Evolutionary conservation across 2,329 filamentous ascomycete genomes (phyloP), one percentile per base, ranked within the genome.

Genomic region (Colletotrichum melonis): DNA sequence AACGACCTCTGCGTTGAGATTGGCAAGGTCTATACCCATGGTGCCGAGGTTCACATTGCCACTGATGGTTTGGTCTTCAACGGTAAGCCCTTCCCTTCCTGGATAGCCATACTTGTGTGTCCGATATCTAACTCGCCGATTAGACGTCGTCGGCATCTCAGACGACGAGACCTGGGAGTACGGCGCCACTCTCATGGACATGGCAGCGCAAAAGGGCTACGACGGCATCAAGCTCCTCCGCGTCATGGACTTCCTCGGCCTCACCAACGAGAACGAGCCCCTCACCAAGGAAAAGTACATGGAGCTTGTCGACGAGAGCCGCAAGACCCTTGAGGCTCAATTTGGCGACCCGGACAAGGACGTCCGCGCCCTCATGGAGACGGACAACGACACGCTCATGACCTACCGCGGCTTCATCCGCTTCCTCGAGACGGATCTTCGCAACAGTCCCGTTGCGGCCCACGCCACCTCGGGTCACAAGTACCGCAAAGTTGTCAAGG

Each of bases 141-240:
- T 82, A 69, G 84, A 86, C 74, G 77, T 86, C 0, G 76, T 86
- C 2, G 81, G 81, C 4, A 81, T 86, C 12, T 76, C 83, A 0
- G 85, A 86, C 59, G 79, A 80, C 2, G 81, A 79, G 3, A 83
- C 84, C 1, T 86, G 83, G 83, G 77, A 78, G 24, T 85, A 85
- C 67, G 81, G 82, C 14, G 78, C 83, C 64, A 75, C 77, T 1
- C 74, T 85, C 11, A 80, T 82, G 58, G 69, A 79, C 14, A 82
- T 85, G 78, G 80, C 82, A 1, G 64, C 76, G 1, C 77, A 81
- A 24, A 80, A 79, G 54, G 78, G 76, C 19, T 80, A 81, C 35
- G 75, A 75, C 9, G 76, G 81, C 64, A 76, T 84, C 66, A 80
- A 80, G 64, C 82, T 84, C 52, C 78, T 81, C 52, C 81, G 82